phyloP scores from a whole-genome alignment of 805 yeast species.

The Pichia gijzeniarum region DNA sequence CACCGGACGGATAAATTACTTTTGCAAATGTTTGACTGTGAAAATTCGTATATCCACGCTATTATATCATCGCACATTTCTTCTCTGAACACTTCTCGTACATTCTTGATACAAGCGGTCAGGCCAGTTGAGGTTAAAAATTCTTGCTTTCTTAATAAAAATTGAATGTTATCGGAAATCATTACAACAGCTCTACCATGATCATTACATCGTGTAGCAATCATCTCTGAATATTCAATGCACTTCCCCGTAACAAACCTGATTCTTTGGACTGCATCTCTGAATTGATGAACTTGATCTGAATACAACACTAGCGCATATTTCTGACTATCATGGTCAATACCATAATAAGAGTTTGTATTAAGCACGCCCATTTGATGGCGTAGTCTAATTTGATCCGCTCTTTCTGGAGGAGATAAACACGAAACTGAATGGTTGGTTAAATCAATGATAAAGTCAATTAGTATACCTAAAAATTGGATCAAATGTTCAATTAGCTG shows the following conservation, averaged over 20 bases:
- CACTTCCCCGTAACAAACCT: conserved; percentile 58
- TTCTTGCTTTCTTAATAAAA: conserved; percentile 48
- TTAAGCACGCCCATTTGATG: conserved; percentile 23
- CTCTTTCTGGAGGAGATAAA: conserved; percentile 21
- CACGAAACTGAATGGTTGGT: conserved; percentile 44
- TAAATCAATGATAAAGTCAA: conserved; percentile 61
- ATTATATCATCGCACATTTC: conserved; percentile 72
- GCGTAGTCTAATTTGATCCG: conserved; percentile 20
- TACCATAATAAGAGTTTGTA: conserved; percentile 38
- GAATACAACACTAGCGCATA: conserved; percentile 64
- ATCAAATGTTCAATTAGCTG: conserved; percentile 32
- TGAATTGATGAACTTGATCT: conserved; percentile 69
- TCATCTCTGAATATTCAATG: conserved; percentile 63
- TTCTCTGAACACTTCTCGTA: conserved; percentile 69
- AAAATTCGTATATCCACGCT: conserved; percentile 56
- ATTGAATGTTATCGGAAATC: conserved; percentile 44
- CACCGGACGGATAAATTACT: conserved; percentile 42
- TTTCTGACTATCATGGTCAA: conserved; percentile 39
- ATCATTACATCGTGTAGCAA: conserved; percentile 53
- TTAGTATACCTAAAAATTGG: conserved; percentile 37
- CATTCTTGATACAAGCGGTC: conserved; percentile 56
- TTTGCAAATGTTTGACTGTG: conserved; percentile 47
- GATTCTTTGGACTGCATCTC: conserved; percentile 66
- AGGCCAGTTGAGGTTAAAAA: conserved; percentile 57
- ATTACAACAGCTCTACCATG: conserved; percentile 68